These are phyloP conservation scores for Wickerhamomyces strasburgensis DNA, from an alignment of 805 yeast species.

Conservation along the genomic window DNA sequence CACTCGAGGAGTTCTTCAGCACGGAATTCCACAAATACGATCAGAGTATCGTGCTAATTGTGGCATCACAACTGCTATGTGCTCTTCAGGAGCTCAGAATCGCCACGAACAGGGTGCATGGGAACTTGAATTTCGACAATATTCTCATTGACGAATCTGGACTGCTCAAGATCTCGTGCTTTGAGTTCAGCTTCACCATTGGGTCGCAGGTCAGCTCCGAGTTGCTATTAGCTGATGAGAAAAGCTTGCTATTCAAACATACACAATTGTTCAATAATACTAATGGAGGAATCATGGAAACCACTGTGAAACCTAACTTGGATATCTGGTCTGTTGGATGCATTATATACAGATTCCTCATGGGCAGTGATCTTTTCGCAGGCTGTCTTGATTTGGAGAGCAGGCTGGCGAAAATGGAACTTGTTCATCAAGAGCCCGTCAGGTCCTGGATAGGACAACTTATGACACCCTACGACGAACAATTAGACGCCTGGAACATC, in stretches of 20 bases:
- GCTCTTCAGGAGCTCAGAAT: neutral
- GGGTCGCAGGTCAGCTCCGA: neutral
- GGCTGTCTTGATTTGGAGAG: neutral
- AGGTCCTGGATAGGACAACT: neutral
- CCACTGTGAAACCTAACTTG: neutral
- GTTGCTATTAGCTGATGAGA: neutral
- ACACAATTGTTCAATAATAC: conserved; percentile 3
- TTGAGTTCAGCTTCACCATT: conserved; percentile 5
- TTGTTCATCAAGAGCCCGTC: neutral
- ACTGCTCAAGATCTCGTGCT: conserved; percentile 7
- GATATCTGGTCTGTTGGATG: conserved; percentile 15
- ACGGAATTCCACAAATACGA: neutral
- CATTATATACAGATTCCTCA: conserved; percentile 5
- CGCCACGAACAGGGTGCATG: conserved; percentile 8
- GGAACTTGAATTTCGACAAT: conserved; percentile 8
- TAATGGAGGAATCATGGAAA: neutral
- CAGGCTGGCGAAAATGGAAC: neutral
- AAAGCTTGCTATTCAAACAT: conserved; percentile 5
- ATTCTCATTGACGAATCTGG: conserved; percentile 10
- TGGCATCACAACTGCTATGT: conserved; percentile 2
- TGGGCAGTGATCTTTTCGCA: conserved; percentile 3
- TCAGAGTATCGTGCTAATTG: conserved; percentile 1
- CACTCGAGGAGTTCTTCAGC: conserved; percentile 6
- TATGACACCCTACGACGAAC: neutral
- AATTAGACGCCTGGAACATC: neutral